These are phyloP conservation scores for Scheffersomyces lignicola DNA, from an alignment of 1,139 yeast species.

Conservation along the genomic window DNA sequence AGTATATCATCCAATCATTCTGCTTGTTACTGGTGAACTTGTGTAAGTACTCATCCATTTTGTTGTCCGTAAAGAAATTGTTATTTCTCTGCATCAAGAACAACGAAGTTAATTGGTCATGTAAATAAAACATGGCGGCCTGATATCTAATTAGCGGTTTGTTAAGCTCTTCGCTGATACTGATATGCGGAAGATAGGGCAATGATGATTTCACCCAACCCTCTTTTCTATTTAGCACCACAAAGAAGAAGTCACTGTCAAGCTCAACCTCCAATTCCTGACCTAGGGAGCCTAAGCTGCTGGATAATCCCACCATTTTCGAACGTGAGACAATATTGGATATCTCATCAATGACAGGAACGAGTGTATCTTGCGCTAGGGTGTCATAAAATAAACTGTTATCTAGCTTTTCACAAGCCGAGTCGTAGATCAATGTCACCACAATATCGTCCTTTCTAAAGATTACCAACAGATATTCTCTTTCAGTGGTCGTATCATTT, in stretches of 20 bases:
- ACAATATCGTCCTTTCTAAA: constrained; percentile 24
- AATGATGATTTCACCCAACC: constrained; percentile 36
- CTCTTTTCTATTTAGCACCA: constrained; percentile 30
- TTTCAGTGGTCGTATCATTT: constrained; percentile 10
- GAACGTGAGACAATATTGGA: constrained; percentile 16
- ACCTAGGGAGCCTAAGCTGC: constrained; percentile 35
- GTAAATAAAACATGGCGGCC: constrained; percentile 39
- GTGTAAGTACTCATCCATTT: constrained; percentile 40
- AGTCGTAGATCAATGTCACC: constrained; percentile 32
- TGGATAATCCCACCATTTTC: constrained; percentile 19
- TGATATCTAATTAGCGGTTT: constrained; percentile 16
- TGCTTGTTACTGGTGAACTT: constrained; percentile 40
- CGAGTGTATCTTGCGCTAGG: constrained; percentile 17
- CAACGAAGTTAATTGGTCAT: constrained; percentile 38
- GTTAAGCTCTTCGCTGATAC: constrained; percentile 11
- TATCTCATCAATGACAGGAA: constrained; percentile 28
- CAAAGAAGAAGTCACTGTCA: constrained; percentile 40
- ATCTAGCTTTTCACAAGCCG: constrained; percentile 22
- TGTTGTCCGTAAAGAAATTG: constrained; percentile 21
- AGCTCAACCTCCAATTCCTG: constrained; percentile 19
- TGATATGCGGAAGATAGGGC: constrained; percentile 34
- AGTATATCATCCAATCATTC: constrained; percentile 50
- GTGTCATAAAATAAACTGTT: constrained; percentile 22
- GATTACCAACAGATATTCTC: constrained; percentile 35
- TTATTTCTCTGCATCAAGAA: constrained; percentile 25